Evolutionary conservation across 306 rosid genomes (phyloP).

Genomic region (Vachellia collinsii): DNA sequence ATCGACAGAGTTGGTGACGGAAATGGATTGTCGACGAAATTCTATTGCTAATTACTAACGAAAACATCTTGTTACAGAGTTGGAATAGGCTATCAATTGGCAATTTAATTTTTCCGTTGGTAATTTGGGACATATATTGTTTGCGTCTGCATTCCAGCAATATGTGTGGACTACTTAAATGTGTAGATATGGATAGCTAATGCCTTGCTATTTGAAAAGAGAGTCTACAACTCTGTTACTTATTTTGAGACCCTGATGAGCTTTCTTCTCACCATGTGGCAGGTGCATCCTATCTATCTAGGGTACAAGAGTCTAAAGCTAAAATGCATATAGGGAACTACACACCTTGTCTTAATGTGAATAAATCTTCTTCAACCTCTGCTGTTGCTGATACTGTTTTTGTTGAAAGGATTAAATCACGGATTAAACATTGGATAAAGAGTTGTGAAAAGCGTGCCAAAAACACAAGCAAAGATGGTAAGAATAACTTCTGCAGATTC

Average conservation of each 20-base stretch:
- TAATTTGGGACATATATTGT: not conserved
- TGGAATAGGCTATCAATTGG: no score
- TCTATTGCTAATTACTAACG: no score
- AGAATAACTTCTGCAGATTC: conserved; percentile 35
- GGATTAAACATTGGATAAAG: conserved; percentile 65
- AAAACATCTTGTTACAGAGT: no score
- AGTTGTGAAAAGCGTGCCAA: conserved; percentile 43
- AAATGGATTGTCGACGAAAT: no score
- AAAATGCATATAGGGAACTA: conserved; percentile 55
- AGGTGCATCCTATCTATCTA: conserved; percentile 90
- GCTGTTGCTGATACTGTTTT: conserved; percentile 74
- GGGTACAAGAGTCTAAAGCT: conserved; percentile 74
- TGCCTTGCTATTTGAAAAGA: conserved; percentile 22
- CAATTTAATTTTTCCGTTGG: not conserved
- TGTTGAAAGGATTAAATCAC: conserved; percentile 66
- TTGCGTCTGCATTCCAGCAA: conserved; percentile 8
- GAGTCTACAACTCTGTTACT: conserved; percentile 14
- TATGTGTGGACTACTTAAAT: conserved; percentile 5
- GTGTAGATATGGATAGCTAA: not conserved
- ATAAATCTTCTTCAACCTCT: conserved; percentile 49
- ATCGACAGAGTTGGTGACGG: no score
- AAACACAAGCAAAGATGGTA: conserved; percentile 55
- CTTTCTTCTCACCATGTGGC: not conserved
- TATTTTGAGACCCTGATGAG: no score
- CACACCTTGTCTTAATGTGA: conserved; percentile 29